These are phyloP conservation scores for Fusarium mangiferae DNA, from an alignment of 2,329 filamentous ascomycete genomes.

Conservation along the genomic window DNA sequence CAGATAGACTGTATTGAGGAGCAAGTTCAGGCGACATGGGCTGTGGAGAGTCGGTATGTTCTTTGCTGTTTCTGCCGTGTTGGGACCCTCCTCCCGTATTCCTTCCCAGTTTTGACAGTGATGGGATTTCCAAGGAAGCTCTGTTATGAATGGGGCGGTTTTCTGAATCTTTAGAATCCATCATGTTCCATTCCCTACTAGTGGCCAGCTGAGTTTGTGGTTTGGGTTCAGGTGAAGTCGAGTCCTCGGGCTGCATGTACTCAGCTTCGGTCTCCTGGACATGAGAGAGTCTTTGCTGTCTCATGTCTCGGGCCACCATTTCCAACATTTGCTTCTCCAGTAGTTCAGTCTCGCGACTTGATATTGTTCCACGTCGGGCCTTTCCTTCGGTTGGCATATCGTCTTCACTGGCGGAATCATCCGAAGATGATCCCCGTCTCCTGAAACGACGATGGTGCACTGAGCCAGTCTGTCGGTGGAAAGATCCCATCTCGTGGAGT, in stretches of 20 bases:
- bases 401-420: conserved; percentile 68
- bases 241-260: conserved; percentile 48
- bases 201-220: conserved; percentile 44
- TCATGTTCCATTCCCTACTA: conserved; percentile 51
- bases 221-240: conserved; percentile 48
- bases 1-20: conserved; percentile 58
- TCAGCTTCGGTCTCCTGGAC: conserved; percentile 47
- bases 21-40: conserved; percentile 65
- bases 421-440: conserved; percentile 62
- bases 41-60: conserved; percentile 58
- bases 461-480: conserved; percentile 64
- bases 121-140: conserved; percentile 35
- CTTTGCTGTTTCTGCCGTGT: conserved; percentile 51
- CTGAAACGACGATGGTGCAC: conserved; percentile 63
- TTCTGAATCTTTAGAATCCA: conserved; percentile 55
- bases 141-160: conserved; percentile 42
- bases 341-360: conserved; percentile 61
- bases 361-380: conserved; percentile 57
- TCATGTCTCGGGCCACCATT: conserved; percentile 65
- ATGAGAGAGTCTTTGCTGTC: conserved; percentile 50
- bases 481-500: conserved; percentile 64
- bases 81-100: conserved; percentile 62
- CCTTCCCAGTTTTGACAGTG: conserved; percentile 47
- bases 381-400: conserved; percentile 51
- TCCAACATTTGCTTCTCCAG: conserved; percentile 72